Base-by-base conservation (phyloP, 2,329 filamentous ascomycete genomes). In the Nigrospora oryzae region DNA sequence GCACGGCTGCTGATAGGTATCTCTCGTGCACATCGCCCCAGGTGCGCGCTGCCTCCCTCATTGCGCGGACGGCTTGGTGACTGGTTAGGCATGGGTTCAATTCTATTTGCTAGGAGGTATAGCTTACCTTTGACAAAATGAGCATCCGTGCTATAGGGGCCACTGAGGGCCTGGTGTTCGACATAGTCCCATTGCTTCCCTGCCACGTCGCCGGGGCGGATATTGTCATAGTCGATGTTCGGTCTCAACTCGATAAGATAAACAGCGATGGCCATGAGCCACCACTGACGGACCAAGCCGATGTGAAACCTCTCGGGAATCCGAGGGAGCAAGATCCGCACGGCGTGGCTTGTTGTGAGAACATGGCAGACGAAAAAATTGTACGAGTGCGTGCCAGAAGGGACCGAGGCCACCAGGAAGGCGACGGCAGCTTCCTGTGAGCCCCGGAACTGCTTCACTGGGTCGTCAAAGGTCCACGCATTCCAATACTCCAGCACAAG, bases 401-500 rank as follows among this genome's bases (percentile, higher is more conserved):
- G 59, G 2, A 81, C 75, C 3, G 79, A 81, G 6, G 77, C 72
- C 5, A 89, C 71, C 0, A 87, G 63, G 7, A 90, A 63, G 0
- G 77, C 75, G 0, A 79, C 69, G 0, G 79, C 78, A 1, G 74
- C 71, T 57, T 80, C 73, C 55, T 84, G 81, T 1, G 83, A 86
- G 46, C 85, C 75, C 46, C 80, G 75, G 58, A 97, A 94, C 56
- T 89, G 84, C 51, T 76, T 73, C n/a, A 74, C 72, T 1, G 86
- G 83, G 48, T 90, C 74, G 10, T 73, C 66, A 17, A 94, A 72
- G 11, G 74, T 70, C 90, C 89, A 96, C 3, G 85, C 83, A 53
- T 94, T 93, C 88, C 89, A 97, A 67, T 97, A 88, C 53, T 94
- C 84, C 38, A 96, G 64, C 14, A 95, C 69, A 0, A 82, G 73